Conservation (phyloP, 2,329 filamentous ascomycete genomes). For the Pseudocercospora fuligena region DNA sequence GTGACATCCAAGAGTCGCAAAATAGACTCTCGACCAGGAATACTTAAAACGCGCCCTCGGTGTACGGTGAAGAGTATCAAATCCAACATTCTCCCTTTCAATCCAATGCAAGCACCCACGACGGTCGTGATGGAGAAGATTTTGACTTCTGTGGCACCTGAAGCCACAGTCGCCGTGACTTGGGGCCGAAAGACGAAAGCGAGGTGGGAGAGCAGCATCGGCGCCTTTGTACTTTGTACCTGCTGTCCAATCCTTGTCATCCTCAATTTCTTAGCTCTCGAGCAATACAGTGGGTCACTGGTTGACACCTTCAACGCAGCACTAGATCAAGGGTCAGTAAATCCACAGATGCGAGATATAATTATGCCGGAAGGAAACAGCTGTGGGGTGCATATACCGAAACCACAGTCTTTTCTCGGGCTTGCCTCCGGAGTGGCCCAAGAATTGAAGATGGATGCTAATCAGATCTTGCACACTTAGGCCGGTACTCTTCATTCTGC, state of each 20-base stretch:
- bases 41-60: background rate
- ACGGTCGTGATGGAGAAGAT: conserved; percentile 20
- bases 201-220: conserved; percentile 18
- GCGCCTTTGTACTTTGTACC: conserved; percentile 14
- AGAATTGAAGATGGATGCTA: background rate
- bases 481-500: conserved; percentile 11
- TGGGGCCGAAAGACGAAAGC: conserved; percentile 24
- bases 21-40: conserved; percentile 10
- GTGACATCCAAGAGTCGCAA: background rate
- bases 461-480: background rate
- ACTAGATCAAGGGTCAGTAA: conserved; percentile 8
- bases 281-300: conserved; percentile 18
- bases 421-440: background rate
- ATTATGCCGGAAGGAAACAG: too few species aligned
- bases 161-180: conserved; percentile 14
- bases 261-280: conserved; percentile 20
- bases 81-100: background rate
- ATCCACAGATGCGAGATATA: background rate
- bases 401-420: background rate
- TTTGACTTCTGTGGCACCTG: conserved; percentile 17
- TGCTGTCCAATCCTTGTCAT: conserved; percentile 20
- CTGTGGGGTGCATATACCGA: background rate
- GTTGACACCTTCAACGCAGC: conserved; percentile 9
- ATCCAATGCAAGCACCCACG: conserved; percentile 10
- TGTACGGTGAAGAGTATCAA: background rate